Evolutionary conservation across 768 basidiomycete species (phyloP).

Genomic region (Lactarius pseudohatsudake): DNA sequence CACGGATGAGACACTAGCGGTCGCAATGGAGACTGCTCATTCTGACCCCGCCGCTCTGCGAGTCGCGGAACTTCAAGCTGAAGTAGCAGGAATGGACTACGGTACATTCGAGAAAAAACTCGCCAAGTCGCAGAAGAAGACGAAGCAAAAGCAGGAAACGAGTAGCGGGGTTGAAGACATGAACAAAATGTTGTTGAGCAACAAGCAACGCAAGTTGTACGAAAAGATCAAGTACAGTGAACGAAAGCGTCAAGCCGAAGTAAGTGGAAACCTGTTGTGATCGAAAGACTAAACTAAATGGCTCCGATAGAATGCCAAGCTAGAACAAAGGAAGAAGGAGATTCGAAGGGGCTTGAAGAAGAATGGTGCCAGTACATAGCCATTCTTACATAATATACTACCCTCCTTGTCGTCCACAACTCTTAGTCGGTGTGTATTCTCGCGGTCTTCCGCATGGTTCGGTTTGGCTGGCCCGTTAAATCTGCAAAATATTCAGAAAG

Average conservation of each 20-base stretch:
- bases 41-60: constrained; percentile 70
- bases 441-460: constrained; percentile 22
- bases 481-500: constrained; percentile 16
- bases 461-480: constrained; percentile 24
- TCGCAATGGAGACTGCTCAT: constrained; percentile 41
- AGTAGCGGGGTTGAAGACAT: constrained; percentile 66
- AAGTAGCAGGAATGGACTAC: constrained; percentile 81
- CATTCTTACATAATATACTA: constrained; percentile 12
- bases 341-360: constrained; percentile 53
- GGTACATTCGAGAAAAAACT: constrained; percentile 77
- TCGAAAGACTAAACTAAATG: constrained; percentile 18
- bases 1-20: constrained; percentile 37
- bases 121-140: constrained; percentile 53
- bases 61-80: constrained; percentile 89
- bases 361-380: neutral
- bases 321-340: constrained; percentile 58
- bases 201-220: constrained; percentile 89
- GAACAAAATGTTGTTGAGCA: constrained; percentile 98
- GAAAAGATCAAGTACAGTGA: constrained; percentile 91
- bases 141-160: constrained; percentile 35
- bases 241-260: constrained; percentile 75
- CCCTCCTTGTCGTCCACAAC: neutral
- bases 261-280: constrained; percentile 40
- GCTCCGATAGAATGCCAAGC: constrained; percentile 50
- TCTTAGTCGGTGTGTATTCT: neutral